These are phyloP conservation scores for Puccinia polysora DNA, from an alignment of 1,284 basidiomycete species.

Conservation along the genomic window DNA sequence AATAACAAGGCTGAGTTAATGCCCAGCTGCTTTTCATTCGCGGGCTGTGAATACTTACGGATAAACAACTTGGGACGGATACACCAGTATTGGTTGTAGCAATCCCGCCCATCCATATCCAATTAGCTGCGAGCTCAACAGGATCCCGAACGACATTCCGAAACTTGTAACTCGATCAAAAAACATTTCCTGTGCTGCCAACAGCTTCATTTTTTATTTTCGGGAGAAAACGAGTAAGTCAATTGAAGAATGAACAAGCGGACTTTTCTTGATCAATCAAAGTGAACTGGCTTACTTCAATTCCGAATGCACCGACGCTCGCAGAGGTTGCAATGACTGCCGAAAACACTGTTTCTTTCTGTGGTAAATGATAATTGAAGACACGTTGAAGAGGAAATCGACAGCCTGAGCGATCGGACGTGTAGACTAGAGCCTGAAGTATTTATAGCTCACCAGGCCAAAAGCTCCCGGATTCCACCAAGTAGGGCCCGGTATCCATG, in stretches of 20 bases:
- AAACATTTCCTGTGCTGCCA: slow-evolving; percentile 37
- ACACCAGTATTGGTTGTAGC: slow-evolving; percentile 40
- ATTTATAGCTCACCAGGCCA: slow-evolving; percentile 2
- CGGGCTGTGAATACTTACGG: no score
- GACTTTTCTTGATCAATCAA: background rate
- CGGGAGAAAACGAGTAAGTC: background rate
- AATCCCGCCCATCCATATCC: slow-evolving; percentile 43
- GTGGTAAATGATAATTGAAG: background rate
- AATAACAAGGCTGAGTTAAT: no score
- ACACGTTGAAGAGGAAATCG: no score
- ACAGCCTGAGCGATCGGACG: no score
- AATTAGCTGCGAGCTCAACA: slow-evolving; percentile 42
- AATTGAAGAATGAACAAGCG: background rate
- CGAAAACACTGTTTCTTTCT: slow-evolving; percentile 37
- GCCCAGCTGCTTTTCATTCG: no score
- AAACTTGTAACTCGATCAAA: slow-evolving; percentile 21
- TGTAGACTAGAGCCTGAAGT: no score
- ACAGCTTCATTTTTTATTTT: slow-evolving; percentile 1
- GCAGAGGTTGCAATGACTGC: slow-evolving; percentile 27
- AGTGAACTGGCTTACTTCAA: slow-evolving; percentile 19
- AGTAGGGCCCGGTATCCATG: slow-evolving; percentile 11
- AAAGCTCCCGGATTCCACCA: slow-evolving; percentile 41
- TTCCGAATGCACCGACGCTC: slow-evolving; percentile 26
- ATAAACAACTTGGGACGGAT: slow-evolving; percentile 39
- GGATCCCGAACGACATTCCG: slow-evolving; percentile 16